These are phyloP conservation scores for Linum lewisii DNA, from an alignment of 345 rosid species.

Conservation along the genomic window DNA sequence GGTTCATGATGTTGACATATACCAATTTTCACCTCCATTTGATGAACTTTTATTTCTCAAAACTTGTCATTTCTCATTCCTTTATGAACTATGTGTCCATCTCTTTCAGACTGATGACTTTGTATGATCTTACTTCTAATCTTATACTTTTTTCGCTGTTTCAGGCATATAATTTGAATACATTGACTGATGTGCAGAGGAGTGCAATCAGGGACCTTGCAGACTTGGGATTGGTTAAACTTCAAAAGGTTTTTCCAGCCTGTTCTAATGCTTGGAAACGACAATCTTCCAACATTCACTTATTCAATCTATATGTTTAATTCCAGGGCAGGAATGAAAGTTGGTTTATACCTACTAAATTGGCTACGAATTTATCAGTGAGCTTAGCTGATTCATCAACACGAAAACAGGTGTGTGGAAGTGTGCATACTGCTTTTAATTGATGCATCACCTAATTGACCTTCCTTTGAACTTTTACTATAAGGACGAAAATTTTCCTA, in stretches of 20 bases:
- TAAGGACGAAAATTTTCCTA: no score
- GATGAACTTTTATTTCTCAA: neutral
- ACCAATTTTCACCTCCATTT: neutral
- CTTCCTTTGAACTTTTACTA: neutral
- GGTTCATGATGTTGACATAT: neutral
- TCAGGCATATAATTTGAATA: constrained; percentile 78
- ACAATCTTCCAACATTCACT: constrained; percentile 6
- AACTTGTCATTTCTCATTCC: neutral
- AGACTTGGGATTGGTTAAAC: constrained; percentile 92
- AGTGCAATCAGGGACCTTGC: constrained; percentile 73
- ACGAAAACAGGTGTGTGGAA: constrained; percentile 57
- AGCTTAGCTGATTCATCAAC: constrained; percentile 83
- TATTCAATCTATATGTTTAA: constrained; percentile 4
- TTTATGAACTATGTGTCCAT: neutral
- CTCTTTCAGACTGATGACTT: constrained; percentile 1
- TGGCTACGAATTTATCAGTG: constrained; percentile 81
- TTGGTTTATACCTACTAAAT: constrained; percentile 94
- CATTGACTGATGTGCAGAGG: constrained; percentile 69
- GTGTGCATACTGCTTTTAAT: neutral
- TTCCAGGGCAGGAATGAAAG: constrained; percentile 86
- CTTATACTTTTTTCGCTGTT: constrained; percentile 7
- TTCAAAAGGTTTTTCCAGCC: constrained; percentile 69
- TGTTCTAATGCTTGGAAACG: neutral
- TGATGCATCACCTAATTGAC: neutral
- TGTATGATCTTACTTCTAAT: neutral